Evolutionary conservation across 768 basidiomycete genomes (phyloP), one percentile per base, ranked within the genome.

Genomic region (Dentipellis sp.): DNA sequence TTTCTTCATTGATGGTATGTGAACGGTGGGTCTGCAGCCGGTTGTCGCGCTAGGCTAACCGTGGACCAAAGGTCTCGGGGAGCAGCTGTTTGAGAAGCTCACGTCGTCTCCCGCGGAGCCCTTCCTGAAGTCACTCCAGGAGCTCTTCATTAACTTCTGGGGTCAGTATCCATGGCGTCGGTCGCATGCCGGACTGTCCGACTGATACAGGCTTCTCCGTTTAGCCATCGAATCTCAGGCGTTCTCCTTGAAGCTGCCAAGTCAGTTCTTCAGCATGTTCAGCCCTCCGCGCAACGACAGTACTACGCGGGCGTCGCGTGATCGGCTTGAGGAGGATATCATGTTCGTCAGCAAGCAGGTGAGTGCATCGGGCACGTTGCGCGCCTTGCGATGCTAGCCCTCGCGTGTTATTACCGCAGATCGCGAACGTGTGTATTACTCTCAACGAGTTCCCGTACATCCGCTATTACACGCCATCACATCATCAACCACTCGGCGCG

Each of bases 91-190:
- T 61, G 75, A 89, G 61, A 80, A 79, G 38, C 67, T 99, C 39
- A 84, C 85, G 0, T 71, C 84, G 5, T 89, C 88, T 0, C 71
- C 88, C 2, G 92, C 91, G 7, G 83, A 88, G 56, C 85, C 88
- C 1, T 78, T 83, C 61, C 75, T 98, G n/a, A 79, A 79, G 58
- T 80, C 76, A 3, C 69, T 95, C 53, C 85, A 86, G 62, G 97
- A 99, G 65, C 75, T 98, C 37, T 97, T 86, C 69, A 69, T 97
- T 61, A 95, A 98, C 69, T 91, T 95, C 71, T 88, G 91, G 84
- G 84, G 95, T 94, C 59, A 55, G 91, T 71, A 29, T 29, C 29
- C 29, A 29, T 29, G 29, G 29, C 29, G 29, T 29, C 29, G 29
- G 29, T 29, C 6, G 29, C 6, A 29, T 29, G 29, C 29, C 29